Evolutionary conservation across 2,329 filamentous ascomycete genomes (phyloP), one percentile per base, ranked within the genome.

Genomic region (Aquanectria penicillioides): DNA sequence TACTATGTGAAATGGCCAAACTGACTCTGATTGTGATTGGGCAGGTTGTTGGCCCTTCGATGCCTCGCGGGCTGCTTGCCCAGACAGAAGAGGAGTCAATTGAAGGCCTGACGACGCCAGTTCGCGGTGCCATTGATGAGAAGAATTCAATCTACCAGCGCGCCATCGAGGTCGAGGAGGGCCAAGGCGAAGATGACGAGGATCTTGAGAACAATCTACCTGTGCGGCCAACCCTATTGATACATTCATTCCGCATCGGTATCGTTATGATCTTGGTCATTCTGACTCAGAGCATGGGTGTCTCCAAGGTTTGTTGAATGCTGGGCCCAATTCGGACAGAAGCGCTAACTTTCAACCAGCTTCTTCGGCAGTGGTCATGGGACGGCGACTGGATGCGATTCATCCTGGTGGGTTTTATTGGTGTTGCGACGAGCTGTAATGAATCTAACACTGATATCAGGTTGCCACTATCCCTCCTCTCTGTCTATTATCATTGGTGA

Each of bases 241-340:
- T 70, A 8, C 68, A 70, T 34, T 69, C 68, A 2, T 37, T 70
- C 31, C 28, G 67, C 47, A 66, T 70, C 5, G 67, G 68, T 5
- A 54, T 70, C 13, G 68, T 69, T 2, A 69, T 70, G 26, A 62
- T 69, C n/a, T 20, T 70, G 46, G 66, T 70, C 0, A 63, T 70
- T 11, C 17, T 70, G 4, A 70, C 68, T 0, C 68, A 70, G 43
- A 61, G 61, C 33, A 36, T 70, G n/a, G 68, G 68, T 53, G 54
- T 70, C 3, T 56, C 66, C 2, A 69, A 63, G 37, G 68, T 69
- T 37, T 57, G 64, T 61, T n/a, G n/a, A 5, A 9, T 10, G 9
- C 6, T 12, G 13, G 1, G 5, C 7, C 18, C 25, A 4, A 20
- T 5, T 2, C 0, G 2, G 1, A 28, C 1, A 3, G 1, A 1